A percentile compares a stretch with the other conserved stretches of the same genome.
Conservation (phyloP, 192 early-diverging fungal genomes). For the Dissophora globulifera region DNA sequence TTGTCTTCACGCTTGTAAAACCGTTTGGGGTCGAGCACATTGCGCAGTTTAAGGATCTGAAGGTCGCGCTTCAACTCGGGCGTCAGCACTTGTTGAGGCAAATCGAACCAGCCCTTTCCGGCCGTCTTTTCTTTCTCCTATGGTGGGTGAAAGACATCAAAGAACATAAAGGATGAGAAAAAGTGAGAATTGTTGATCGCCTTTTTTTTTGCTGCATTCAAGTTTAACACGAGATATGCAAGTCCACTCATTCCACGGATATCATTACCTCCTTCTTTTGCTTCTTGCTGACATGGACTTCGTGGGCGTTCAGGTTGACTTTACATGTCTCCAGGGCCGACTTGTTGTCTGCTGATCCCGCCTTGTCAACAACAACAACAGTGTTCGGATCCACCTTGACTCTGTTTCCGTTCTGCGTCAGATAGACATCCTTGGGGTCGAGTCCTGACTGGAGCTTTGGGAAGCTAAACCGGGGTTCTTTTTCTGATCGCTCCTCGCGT, state of each 20-base stretch:
- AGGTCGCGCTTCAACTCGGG: conserved; percentile 91
- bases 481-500: conserved; percentile 17
- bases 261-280: conserved; percentile 53
- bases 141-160: too few species aligned
- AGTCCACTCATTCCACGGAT: too few species aligned
- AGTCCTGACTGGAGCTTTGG: conserved; percentile 58
- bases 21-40: conserved; percentile 91
- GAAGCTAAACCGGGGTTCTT: conserved; percentile 29
- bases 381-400: conserved; percentile 38
- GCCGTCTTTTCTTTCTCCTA: conserved; percentile 52
- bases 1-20: conserved; percentile 88
- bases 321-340: conserved; percentile 37
- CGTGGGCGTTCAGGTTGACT: conserved; percentile 45
- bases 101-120: conserved; percentile 86
- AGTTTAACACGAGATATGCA: neutral
- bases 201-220: neutral
- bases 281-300: conserved; percentile 41
- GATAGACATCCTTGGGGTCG: conserved; percentile 47
- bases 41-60: conserved; percentile 84
- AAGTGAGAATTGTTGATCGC: too few species aligned
- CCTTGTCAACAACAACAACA: conserved; percentile 44
- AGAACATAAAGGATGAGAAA: too few species aligned
- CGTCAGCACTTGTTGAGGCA: conserved; percentile 86
- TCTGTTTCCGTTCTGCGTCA: conserved; percentile 26
- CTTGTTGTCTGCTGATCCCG: conserved; percentile 11